phyloP scores from a whole-genome alignment of 1,284 basidiomycete species.

The Coriolopsis trogii region DNA sequence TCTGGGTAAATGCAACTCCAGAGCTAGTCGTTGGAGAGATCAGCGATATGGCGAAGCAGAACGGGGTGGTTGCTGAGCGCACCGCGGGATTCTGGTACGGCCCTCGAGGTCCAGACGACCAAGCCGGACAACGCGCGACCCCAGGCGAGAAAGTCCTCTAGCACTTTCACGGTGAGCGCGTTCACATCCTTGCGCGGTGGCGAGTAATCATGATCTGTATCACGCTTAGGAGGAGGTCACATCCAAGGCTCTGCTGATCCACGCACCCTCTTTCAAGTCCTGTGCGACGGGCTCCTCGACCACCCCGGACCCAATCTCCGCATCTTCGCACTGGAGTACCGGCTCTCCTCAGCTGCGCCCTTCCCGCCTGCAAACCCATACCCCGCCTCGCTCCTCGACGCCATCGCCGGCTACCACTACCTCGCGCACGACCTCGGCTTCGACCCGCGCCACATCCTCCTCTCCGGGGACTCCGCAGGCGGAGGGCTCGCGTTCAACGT shows the following conservation, averaged over 20 bases:
- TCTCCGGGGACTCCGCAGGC: constrained; percentile 74
- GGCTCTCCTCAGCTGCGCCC: constrained; percentile 25
- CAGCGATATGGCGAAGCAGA: constrained; percentile 14
- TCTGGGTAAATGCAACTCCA: constrained; percentile 16
- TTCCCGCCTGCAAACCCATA: constrained; percentile 46
- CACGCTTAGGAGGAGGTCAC: constrained; percentile 21
- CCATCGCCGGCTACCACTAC: constrained; percentile 62
- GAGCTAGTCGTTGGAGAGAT: constrained; percentile 21
- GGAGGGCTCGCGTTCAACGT: constrained; percentile 68
- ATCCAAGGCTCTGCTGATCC: constrained; percentile 8
- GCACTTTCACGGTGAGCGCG: constrained; percentile 54
- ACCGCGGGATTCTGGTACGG: constrained; percentile 23
- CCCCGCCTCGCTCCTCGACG: constrained; percentile 66
- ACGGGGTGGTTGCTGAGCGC: constrained; percentile 14
- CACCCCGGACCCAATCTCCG: constrained; percentile 31
- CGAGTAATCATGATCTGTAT: not conserved
- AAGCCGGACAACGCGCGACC: constrained; percentile 38
- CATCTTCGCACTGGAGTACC: constrained; percentile 35
- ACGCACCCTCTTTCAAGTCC: not conserved
- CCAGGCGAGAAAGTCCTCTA: constrained; percentile 56
- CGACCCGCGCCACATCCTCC: constrained; percentile 51
- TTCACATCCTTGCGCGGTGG: not conserved
- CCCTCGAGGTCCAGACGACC: constrained; percentile 2
- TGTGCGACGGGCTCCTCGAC: constrained; percentile 23
- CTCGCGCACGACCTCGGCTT: constrained; percentile 47